phyloP scores from a whole-genome alignment of 2,329 filamentous ascomycete species.

The Xylariales sp. region DNA sequence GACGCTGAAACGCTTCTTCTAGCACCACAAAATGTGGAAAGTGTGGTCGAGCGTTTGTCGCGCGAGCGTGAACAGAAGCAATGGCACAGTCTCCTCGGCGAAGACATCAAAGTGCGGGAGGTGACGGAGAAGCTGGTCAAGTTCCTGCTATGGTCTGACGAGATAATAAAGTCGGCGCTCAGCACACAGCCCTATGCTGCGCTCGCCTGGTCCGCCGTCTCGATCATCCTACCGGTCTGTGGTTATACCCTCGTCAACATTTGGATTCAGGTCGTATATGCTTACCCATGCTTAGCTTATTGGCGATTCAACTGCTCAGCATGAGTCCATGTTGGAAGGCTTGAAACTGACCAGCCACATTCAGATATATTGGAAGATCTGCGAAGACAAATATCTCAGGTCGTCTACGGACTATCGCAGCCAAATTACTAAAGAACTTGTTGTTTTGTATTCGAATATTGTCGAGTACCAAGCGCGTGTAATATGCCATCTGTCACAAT shows the following conservation, averaged over 20 bases:
- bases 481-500: constrained; percentile 9
- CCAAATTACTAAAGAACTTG: neutral
- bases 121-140: constrained; percentile 16
- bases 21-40: too few species aligned
- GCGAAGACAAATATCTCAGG: neutral
- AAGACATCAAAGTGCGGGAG: constrained; percentile 13
- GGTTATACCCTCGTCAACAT: too few species aligned
- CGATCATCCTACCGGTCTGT: neutral
- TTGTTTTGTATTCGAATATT: constrained; percentile 16
- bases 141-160: constrained; percentile 16
- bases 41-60: neutral
- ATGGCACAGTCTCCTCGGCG: constrained; percentile 13
- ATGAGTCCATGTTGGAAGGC: neutral
- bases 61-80: constrained; percentile 7
- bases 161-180: constrained; percentile 14
- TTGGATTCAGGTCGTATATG: too few species aligned
- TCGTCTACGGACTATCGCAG: neutral
- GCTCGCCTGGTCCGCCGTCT: constrained; percentile 17
- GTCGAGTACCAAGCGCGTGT: constrained; percentile 15
- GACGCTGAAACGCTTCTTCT: too few species aligned
- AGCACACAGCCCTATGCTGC: constrained; percentile 17
- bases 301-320: neutral
- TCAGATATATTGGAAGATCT: neutral
- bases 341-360: neutral
- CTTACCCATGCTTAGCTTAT: neutral